phyloP scores from a whole-genome alignment of 2,329 filamentous ascomycete genomes.

The Colletotrichum sp. region DNA sequence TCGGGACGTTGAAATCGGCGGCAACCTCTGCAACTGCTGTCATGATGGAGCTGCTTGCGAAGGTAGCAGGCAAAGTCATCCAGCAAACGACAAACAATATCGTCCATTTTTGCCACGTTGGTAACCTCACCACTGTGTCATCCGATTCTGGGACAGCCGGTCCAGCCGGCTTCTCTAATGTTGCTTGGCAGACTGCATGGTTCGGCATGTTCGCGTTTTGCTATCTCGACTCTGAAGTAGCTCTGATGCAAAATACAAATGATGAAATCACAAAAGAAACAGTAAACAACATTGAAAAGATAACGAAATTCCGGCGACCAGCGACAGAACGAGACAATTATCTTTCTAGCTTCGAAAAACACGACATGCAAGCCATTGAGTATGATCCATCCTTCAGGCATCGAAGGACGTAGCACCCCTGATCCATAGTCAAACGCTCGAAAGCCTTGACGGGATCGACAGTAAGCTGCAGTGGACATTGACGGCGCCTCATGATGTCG shows the following conservation, averaged over 20 bases:
- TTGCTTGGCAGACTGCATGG: background rate
- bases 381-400: background rate
- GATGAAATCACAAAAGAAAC: background rate
- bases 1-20: constrained; percentile 65
- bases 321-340: background rate
- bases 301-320: background rate
- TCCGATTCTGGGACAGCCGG: background rate
- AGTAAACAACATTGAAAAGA: background rate
- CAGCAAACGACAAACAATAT: constrained; percentile 23
- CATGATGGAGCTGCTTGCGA: constrained; percentile 77
- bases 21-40: constrained; percentile 78
- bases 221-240: background rate
- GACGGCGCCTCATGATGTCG: background rate
- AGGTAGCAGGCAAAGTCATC: constrained; percentile 64
- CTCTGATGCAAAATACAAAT: background rate
- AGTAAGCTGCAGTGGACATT: background rate
- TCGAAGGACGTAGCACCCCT: background rate
- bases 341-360: background rate
- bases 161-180: background rate
- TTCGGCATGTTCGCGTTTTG: background rate
- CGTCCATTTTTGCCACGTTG: constrained; percentile 17
- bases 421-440: background rate
- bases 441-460: background rate
- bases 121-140: background rate
- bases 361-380: background rate